A percentile compares a stretch with the other conserved stretches of the same genome.
Evolutionary conservation across 2,329 filamentous ascomycete species (phyloP).

Genomic region (Pezicula neosporulosa): DNA sequence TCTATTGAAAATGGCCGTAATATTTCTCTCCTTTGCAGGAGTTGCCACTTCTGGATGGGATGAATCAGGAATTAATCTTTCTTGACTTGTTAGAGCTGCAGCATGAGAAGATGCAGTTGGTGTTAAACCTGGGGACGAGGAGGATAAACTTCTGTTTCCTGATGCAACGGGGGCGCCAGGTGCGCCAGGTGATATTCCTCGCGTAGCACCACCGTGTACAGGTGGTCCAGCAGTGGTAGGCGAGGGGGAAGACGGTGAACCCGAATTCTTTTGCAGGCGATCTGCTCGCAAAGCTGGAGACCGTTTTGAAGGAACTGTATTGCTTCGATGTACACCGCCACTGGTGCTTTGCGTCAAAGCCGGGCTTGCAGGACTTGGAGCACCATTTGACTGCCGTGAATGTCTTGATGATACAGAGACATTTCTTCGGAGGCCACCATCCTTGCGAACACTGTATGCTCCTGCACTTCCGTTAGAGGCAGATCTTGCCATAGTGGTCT

Average conservation of each 20-base stretch:
- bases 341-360: slow-evolving; percentile 53
- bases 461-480: slow-evolving; percentile 86
- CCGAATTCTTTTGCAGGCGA: slow-evolving; percentile 59
- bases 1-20: slow-evolving; percentile 69
- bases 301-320: slow-evolving; percentile 89
- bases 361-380: slow-evolving; percentile 66
- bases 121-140: slow-evolving; percentile 18
- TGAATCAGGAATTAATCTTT: slow-evolving; percentile 34
- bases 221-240: slow-evolving; percentile 32
- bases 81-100: slow-evolving; percentile 43
- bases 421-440: slow-evolving; percentile 78
- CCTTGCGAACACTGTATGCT: slow-evolving; percentile 80
- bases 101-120: slow-evolving; percentile 16
- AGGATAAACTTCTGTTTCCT: slow-evolving; percentile 12
- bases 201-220: slow-evolving; percentile 24
- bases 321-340: slow-evolving; percentile 70
- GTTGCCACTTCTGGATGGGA: slow-evolving; percentile 12
- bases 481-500: slow-evolving; percentile 66
- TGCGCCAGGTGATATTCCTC: slow-evolving; percentile 16
- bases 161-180: slow-evolving; percentile 6
- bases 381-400: slow-evolving; percentile 70
- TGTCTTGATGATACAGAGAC: slow-evolving; percentile 89
- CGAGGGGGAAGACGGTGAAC: slow-evolving; percentile 47
- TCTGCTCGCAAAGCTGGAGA: slow-evolving; percentile 68
- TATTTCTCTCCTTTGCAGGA: slow-evolving; percentile 60